Percentiles rank a stretch among this genome's conserved stretches.
phyloP scores from a whole-genome alignment of 1,139 yeast genomes.

The Barnettozyma hawaiiensis region DNA sequence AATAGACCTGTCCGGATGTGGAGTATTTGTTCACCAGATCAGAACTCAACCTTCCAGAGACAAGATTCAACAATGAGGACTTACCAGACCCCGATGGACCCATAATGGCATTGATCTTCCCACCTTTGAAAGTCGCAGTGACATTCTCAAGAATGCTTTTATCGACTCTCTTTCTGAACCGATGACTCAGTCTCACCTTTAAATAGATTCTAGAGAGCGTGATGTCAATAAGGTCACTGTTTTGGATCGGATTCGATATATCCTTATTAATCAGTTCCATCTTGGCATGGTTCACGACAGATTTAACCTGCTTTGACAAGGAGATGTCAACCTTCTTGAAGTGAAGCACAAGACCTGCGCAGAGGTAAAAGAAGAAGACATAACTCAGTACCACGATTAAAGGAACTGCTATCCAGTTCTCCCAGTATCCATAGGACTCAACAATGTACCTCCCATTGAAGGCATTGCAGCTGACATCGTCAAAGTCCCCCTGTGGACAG shows the following conservation, averaged over 20 bases:
- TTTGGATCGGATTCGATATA: not conserved
- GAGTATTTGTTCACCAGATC: conserved; percentile 30
- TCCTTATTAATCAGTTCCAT: not conserved
- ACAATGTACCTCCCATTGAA: conserved; percentile 51
- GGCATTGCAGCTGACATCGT: conserved; percentile 35
- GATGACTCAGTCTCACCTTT: conserved; percentile 8
- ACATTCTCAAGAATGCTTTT: conserved; percentile 42
- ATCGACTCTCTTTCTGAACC: conserved; percentile 4
- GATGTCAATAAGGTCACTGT: conserved; percentile 19
- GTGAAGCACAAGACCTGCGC: conserved; percentile 31
- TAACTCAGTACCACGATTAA: conserved; percentile 58
- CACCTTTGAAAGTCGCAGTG: conserved; percentile 53
- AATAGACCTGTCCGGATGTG: conserved; percentile 36
- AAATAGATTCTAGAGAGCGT: conserved; percentile 8
- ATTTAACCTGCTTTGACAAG: conserved; percentile 15
- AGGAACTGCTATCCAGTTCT: conserved; percentile 66
- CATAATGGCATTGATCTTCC: conserved; percentile 70
- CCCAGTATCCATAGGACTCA: conserved; percentile 52
- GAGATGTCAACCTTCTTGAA: conserved; percentile 20
- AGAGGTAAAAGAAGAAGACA: conserved; percentile 48
- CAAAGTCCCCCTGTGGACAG: conserved; percentile 43
- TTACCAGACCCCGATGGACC: conserved; percentile 91
- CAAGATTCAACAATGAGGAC: conserved; percentile 61
- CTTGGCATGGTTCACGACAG: conserved; percentile 6
- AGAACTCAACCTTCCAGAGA: conserved; percentile 58